These are phyloP conservation scores for Fusarium coffeatum DNA, from an alignment of 2,329 filamentous ascomycete species.

Conservation along the genomic window DNA sequence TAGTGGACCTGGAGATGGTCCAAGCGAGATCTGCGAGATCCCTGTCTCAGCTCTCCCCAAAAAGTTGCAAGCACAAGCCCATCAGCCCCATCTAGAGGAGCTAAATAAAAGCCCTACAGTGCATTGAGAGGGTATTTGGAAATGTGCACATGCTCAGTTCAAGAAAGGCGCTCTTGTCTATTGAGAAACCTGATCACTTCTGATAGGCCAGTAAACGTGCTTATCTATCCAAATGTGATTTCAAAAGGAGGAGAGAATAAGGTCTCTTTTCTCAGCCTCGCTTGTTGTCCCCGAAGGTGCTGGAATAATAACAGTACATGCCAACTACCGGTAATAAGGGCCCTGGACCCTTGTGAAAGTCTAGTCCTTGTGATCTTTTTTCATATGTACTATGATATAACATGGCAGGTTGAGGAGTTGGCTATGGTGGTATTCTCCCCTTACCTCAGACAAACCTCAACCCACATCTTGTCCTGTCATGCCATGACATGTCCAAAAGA, in stretches of 20 bases:
- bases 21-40: constrained; percentile 8
- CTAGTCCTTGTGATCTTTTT: constrained; percentile 15
- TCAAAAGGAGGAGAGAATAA: neutral
- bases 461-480: neutral
- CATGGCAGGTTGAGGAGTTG: neutral
- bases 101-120: neutral
- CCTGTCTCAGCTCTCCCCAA: constrained; percentile 4
- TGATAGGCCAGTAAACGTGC: neutral
- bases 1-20: neutral
- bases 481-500: constrained; percentile 1
- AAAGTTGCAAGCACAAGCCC: neutral
- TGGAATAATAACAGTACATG: neutral
- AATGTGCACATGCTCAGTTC: neutral
- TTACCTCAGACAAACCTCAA: neutral
- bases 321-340: constrained; percentile 15
- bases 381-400: constrained; percentile 1
- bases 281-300: neutral
- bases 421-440: neutral
- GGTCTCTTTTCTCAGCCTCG: neutral
- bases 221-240: neutral
- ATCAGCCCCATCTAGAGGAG: constrained; percentile 5
- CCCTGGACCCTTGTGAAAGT: constrained; percentile 9
- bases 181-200: neutral
- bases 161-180: neutral
- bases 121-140: neutral